Percentiles rank a stretch among this genome's conserved stretches.
Conservation (phyloP, 2,329 filamentous ascomycete genomes). For the Drechslerella coelobrocha region DNA sequence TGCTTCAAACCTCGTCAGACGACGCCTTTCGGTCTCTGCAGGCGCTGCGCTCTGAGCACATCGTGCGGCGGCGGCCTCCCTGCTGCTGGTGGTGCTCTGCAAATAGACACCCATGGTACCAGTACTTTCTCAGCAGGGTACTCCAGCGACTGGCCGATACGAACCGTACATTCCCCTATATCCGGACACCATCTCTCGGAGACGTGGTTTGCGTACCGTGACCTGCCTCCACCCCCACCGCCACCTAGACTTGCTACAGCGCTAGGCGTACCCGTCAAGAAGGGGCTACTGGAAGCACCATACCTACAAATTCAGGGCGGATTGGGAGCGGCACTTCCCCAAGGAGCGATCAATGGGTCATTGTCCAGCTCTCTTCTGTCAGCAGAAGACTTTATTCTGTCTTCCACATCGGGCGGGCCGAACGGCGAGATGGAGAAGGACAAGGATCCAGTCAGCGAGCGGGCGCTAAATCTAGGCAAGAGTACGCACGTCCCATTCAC, state of each 20-base stretch:
- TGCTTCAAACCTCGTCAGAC: slow-evolving; percentile 35
- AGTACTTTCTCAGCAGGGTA: slow-evolving; percentile 5
- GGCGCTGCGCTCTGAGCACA: slow-evolving; percentile 33
- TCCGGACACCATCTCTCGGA: slow-evolving; percentile 11
- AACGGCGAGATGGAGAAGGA: slow-evolving; percentile 18
- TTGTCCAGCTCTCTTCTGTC: not conserved
- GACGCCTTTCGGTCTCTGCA: slow-evolving; percentile 17
- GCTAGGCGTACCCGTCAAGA: slow-evolving; percentile 79
- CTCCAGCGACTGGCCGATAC: not conserved
- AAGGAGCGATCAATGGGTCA: not conserved
- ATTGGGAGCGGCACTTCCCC: not conserved
- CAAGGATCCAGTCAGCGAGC: slow-evolving; percentile 51
- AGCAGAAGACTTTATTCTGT: slow-evolving; percentile 15
- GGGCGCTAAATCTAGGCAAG: slow-evolving; percentile 53
- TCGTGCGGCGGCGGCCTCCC: slow-evolving; percentile 15
- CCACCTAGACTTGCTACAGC: slow-evolving; percentile 80
- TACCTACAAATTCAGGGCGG: slow-evolving; percentile 2
- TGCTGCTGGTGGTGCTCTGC: slow-evolving; percentile 26
- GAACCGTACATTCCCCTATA: not conserved
- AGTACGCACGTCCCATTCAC: slow-evolving; percentile 40
- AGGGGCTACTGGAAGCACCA: slow-evolving; percentile 67
- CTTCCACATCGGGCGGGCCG: slow-evolving; percentile 1
- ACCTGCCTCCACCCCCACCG: slow-evolving; percentile 65
- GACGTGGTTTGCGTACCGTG: slow-evolving; percentile 26
- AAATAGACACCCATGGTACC: slow-evolving; percentile 16